Base-by-base conservation (phyloP, 1,284 basidiomycete species). In the Polyporus tsugae region DNA sequence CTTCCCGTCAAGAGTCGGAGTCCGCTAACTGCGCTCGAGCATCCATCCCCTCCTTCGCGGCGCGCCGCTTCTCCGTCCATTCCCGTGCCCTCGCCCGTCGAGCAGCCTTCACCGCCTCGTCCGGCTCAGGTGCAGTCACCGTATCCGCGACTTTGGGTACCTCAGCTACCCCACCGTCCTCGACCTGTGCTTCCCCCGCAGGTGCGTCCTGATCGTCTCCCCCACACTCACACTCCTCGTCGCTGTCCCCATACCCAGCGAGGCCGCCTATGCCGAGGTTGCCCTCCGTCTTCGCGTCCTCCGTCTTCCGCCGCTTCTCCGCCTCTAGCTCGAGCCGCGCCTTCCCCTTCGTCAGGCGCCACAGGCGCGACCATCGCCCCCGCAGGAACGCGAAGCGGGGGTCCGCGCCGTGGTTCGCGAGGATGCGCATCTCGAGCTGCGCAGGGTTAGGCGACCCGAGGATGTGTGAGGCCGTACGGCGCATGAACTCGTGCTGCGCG, bases 351-450 rank as follows among this genome's bases (percentile, higher is more conserved):
- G 82, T 78, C 2, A 79, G 73, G 44, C 77, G 78, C 95, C 95
- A 96, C 4, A 85, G 82, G 2, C 81, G 78, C 60, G 83, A 83
- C 89, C 91, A 95, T 38, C 91, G 82, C 0, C 94, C 94, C 22
- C 89, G 85, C 44, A 97, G 79, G 77, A 96, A 97, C 0, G 90
- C 87, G 75, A 97, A 96, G 1, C 87, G 84, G 74, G 75, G 82
- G 77, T 90, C 95, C 71, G 77, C 81, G 0, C 93, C 90, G 74
- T 96, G 89, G 73, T 96, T 95, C 6, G 95, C 90, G 5, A 96
- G 82, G 69, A 97, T 96, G n/a, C 94, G 88, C 85, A 95, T 90
- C 79, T 95, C 94, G 17, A 96, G 84, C 70, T 94, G 87, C 0
- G 89, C 87, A 6, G 92, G 85, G 74, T 96, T 95, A 4, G 89